These are phyloP conservation scores for Rhodotorula sp. DNA, from an alignment of 1,284 basidiomycete species.

Conservation along the genomic window DNA sequence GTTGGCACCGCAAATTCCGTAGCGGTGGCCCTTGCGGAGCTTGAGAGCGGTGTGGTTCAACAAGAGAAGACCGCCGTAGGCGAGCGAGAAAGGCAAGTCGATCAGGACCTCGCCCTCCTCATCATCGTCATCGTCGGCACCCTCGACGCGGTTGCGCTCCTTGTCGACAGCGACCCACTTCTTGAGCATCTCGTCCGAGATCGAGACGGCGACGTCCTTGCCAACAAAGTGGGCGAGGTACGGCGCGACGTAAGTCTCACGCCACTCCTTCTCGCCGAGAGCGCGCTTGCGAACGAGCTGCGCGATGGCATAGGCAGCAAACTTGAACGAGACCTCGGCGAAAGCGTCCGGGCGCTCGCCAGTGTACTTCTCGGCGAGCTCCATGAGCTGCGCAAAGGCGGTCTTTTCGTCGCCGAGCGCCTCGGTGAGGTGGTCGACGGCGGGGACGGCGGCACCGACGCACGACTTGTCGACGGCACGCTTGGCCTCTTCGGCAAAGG, in stretches of 20 bases:
- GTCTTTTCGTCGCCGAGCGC: constrained; percentile 43
- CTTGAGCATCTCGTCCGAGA: constrained; percentile 64
- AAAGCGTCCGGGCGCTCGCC: constrained; percentile 47
- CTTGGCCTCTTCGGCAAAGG: constrained; percentile 63
- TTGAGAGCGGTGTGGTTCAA: constrained; percentile 93
- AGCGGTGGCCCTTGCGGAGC: constrained; percentile 78
- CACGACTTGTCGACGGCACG: constrained; percentile 38
- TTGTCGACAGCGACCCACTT: constrained; percentile 77
- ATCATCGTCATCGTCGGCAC: constrained; percentile 69
- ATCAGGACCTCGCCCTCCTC: constrained; percentile 72
- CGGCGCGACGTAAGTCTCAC: constrained; percentile 65
- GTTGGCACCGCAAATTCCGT: constrained; percentile 94
- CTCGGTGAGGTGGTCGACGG: constrained; percentile 43
- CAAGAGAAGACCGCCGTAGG: constrained; percentile 91
- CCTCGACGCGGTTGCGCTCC: constrained; percentile 55
- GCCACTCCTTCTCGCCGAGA: constrained; percentile 70
- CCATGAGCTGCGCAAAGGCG: constrained; percentile 58
- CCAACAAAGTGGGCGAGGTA: constrained; percentile 58
- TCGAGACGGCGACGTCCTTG: constrained; percentile 48
- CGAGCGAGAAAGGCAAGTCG: constrained; percentile 90
- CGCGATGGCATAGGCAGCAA: constrained; percentile 69
- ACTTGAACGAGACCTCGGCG: constrained; percentile 58
- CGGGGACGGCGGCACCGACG: constrained; percentile 43
- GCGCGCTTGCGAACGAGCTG: constrained; percentile 70
- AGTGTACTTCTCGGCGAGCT: constrained; percentile 47